Base-by-base conservation (phyloP, 176 grass and related monocot species). In the Zea luxurians region DNA sequence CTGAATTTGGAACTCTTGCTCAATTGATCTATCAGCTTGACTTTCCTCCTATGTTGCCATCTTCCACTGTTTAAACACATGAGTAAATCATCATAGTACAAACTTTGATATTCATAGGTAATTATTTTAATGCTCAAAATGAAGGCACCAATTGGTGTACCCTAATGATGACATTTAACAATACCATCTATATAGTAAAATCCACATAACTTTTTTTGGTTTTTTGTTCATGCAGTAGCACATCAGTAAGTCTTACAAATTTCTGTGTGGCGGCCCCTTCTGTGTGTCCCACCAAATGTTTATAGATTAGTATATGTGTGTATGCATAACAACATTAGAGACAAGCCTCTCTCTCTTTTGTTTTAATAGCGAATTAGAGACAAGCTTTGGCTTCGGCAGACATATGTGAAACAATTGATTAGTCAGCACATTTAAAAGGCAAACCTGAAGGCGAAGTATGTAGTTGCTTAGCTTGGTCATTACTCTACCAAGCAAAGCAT, bases 21-120 rank as follows among this genome's bases (percentile, higher is more conserved):
- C 96, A 59, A 99, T 83, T n/a, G 92, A 84, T 82, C 82, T 83
- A 70, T 92, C 96, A 48, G 96, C 92, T 81, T 91, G 86, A 66
- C 92, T 92, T 91, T 99, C 96, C 83, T 93, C 78, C 80, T 99
- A 92, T 48, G 96, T 92, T 73, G 96, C 96, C 69, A 81, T 83
- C 84, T 99, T 99, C 96, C 96, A 99, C 79, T 92, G 93, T 70
- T 87, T 82, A 81, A 99, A 54, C 17, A 54, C 27, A 27, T 0
- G 27, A 27, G 27, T 27, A 27, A 27, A 27, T 27, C 27, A 27
- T 27, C 27, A 27, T 27, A 27, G 27, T 27, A 27, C 27, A 27
- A 27, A 27, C 27, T 27, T 27, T 27, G 27, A 27, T 27, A 27
- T 27, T 27, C 27, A 27, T 27, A 27, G 27, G 27, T 27, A 27